Percentiles rank a stretch among this genome's conserved stretches.
phyloP scores from a whole-genome alignment of 805 yeast species.

The Starmerella davenportii region DNA sequence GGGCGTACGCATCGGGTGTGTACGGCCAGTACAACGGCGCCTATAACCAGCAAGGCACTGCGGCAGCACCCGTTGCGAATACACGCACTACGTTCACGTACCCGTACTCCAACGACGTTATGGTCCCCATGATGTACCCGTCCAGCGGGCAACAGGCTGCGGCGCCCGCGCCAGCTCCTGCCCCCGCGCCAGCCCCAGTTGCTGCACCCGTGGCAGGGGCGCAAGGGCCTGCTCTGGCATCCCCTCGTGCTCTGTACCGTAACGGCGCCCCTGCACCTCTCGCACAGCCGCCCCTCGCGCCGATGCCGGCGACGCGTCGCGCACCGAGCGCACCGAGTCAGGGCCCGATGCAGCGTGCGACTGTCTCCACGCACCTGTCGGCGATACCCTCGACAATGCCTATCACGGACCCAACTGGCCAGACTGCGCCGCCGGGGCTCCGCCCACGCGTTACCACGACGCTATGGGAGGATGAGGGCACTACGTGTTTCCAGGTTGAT shows the following conservation, averaged over 20 bases:
- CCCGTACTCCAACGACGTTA: slow-evolving; percentile 9
- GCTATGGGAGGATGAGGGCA: slow-evolving; percentile 82
- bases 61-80: slow-evolving; percentile 6
- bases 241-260: slow-evolving; percentile 1
- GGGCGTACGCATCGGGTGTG: background rate
- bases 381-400: slow-evolving; percentile 16
- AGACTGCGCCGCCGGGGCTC: slow-evolving; percentile 25
- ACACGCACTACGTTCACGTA: slow-evolving; percentile 2
- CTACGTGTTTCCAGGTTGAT: slow-evolving; percentile 70
- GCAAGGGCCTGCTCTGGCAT: slow-evolving; percentile 3
- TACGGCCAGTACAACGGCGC: slow-evolving; percentile 7
- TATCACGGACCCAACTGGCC: slow-evolving; percentile 26
- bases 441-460: slow-evolving; percentile 58
- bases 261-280: background rate
- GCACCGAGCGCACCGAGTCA: slow-evolving; percentile 3
- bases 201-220: slow-evolving; percentile 3
- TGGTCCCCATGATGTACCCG: slow-evolving; percentile 10
- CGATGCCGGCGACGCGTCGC: slow-evolving; percentile 3
- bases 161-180: slow-evolving; percentile 1
- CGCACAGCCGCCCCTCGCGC: slow-evolving; percentile 1
- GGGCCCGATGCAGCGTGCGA: slow-evolving; percentile 10
- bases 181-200: slow-evolving; percentile 1
- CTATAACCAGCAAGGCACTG: slow-evolving; percentile 4
- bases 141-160: slow-evolving; percentile 6
- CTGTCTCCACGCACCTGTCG: slow-evolving; percentile 11